Base-by-base conservation (phyloP, 2,329 filamentous ascomycete genomes). In the Teratosphaeria destructans region DNA sequence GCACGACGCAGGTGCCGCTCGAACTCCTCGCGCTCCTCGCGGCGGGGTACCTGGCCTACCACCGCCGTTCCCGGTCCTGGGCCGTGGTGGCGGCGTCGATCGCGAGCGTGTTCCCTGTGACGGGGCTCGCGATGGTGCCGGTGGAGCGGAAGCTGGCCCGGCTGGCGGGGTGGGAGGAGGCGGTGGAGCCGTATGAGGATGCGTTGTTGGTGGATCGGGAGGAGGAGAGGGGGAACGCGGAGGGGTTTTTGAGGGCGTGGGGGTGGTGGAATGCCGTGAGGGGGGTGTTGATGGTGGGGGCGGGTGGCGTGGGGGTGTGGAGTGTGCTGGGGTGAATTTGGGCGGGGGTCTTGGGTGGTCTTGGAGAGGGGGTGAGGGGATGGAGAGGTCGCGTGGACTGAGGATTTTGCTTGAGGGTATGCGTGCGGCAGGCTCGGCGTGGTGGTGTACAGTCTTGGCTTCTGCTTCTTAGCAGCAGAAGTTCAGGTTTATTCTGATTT, bases 121-220 rank as follows among this genome's bases (percentile, higher is more conserved):
- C 63, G 26, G 61, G 64, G 3, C 59, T 23, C 2, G 49, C 64
- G 37, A 68, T 70, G 66, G 64, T 62, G 29, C 65, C 66, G 35
- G 27, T 68, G 32, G 66, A 65, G 19, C 63, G 65, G 37, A 70
- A 70, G 60, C 37, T 70, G 5, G 60, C 63, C 56, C 37, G 66
- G 29, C 57, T 70, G 14, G 67, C 61, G 6, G 68, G 68, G 4
- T 63, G 65, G 54, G 67, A 67, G 58, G 66, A 66, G 61, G 62
- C 63, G 54, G 57, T 69, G 27, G 68, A 70, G 65, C 65, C 66
- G 5, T 70, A 67, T 61, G 68, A 70, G 53, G 68, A 70, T 65
- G 65, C 66, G 52, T 66, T 66, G 32, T 60, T 23, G 23, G 23
- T 62, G 54, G 68, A 70, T 63, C 55, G 65, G 34, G 66, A 69